Evolutionary conservation across 2,329 filamentous ascomycete species (phyloP).

Genomic region (Didymella glomerata): DNA sequence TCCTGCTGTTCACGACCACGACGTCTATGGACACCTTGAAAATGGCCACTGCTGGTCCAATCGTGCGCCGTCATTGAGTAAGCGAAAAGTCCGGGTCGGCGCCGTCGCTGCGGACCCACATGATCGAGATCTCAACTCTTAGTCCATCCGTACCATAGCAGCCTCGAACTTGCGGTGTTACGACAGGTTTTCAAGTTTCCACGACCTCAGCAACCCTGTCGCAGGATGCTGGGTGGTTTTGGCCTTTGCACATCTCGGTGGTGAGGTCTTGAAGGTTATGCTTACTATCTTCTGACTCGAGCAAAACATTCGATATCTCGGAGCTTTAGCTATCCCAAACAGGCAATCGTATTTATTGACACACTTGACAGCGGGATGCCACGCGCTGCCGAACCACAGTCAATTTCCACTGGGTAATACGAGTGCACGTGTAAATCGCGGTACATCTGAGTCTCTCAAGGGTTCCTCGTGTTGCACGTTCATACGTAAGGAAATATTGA

Average conservation of each 20-base stretch:
- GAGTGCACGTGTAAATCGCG: conserved; percentile 13
- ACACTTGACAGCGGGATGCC: conserved; percentile 24
- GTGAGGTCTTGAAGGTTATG: not conserved
- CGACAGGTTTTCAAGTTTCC: conserved; percentile 12
- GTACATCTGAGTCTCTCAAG: not conserved
- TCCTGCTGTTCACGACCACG: conserved; percentile 7
- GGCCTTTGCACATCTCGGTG: not conserved
- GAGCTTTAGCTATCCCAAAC: conserved; percentile 11
- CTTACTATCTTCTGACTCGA: conserved; percentile 7
- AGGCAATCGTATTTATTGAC: conserved; percentile 10
- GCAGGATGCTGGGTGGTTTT: conserved; percentile 1
- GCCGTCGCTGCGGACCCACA: conserved; percentile 21
- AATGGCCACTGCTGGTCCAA: conserved; percentile 17
- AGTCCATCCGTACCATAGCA: conserved; percentile 2
- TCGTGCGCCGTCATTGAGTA: conserved; percentile 20
- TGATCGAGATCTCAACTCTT: conserved; percentile 16
- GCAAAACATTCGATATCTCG: conserved; percentile 4
- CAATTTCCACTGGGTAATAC: conserved; percentile 1
- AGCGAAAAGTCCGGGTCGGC: conserved; percentile 19
- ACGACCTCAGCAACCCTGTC: conserved; percentile 7
- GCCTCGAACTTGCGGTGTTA: conserved; percentile 16
- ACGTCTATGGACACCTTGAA: conserved; percentile 8
- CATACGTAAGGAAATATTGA: conserved; percentile 10
- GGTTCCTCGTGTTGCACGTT: conserved; percentile 9
- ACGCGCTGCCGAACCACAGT: conserved; percentile 20